Percentiles rank a stretch among this genome's conserved stretches.
Conservation (phyloP, 2,329 filamentous ascomycete species). For the Cyanodermella asteris region DNA sequence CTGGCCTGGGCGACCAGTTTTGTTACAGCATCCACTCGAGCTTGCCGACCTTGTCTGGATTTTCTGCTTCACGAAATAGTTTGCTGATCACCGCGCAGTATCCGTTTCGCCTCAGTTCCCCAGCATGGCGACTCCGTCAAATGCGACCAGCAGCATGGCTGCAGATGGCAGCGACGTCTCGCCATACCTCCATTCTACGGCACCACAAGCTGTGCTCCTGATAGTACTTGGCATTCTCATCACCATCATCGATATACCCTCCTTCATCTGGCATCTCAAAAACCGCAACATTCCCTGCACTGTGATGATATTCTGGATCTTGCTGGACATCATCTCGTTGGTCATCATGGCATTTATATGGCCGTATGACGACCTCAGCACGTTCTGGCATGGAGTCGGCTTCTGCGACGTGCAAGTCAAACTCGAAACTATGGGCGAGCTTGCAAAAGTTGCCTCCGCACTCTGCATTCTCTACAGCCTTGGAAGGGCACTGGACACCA, state of each 20-base stretch:
- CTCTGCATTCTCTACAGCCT: slow-evolving; percentile 38
- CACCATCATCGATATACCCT: slow-evolving; percentile 29
- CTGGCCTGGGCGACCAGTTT: too few relatives aligned
- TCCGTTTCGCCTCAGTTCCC: too few relatives aligned
- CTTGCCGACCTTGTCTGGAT: too few relatives aligned
- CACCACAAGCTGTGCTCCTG: too few relatives aligned
- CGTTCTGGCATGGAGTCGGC: slow-evolving; percentile 35
- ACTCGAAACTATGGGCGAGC: slow-evolving; percentile 29
- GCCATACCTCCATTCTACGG: too few relatives aligned
- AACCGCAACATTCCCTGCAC: slow-evolving; percentile 39
- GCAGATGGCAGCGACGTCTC: too few relatives aligned
- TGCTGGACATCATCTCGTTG: slow-evolving; percentile 34
- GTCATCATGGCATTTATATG: slow-evolving; percentile 43
- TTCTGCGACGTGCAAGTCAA: slow-evolving; percentile 45
- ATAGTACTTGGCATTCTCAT: too few relatives aligned
- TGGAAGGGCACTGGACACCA: slow-evolving; percentile 36
- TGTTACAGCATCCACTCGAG: too few relatives aligned
- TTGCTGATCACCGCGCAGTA: too few relatives aligned
- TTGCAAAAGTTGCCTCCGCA: slow-evolving; percentile 30
- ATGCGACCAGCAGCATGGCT: too few relatives aligned
- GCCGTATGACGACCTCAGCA: slow-evolving; percentile 31
- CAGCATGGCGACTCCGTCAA: too few relatives aligned
- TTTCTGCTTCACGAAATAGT: too few relatives aligned
- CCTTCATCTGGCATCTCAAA: slow-evolving; percentile 36
- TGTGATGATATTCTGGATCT: slow-evolving; percentile 32